These are phyloP conservation scores for Emydomyces testavorans DNA, from an alignment of 2,329 filamentous ascomycete species.

Conservation along the genomic window DNA sequence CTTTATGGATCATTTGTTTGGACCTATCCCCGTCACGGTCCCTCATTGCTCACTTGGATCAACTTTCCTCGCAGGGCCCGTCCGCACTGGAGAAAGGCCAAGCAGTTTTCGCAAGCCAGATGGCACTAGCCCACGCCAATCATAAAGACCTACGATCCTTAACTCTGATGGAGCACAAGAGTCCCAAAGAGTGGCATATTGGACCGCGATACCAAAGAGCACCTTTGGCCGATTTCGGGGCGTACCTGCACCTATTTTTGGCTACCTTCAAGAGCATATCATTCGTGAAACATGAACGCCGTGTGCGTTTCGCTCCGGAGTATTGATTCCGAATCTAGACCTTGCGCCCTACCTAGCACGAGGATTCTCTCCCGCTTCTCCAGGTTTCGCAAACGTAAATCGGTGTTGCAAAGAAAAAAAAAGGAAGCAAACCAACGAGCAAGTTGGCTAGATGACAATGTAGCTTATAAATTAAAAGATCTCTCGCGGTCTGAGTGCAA, in stretches of 20 bases:
- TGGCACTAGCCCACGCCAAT: too few relatives aligned
- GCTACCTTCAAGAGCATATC: not conserved
- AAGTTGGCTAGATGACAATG: not conserved
- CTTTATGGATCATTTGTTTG: too few relatives aligned
- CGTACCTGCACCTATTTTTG: not conserved
- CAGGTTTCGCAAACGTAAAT: not conserved
- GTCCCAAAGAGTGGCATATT: too few relatives aligned
- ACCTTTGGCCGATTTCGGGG: too few relatives aligned
- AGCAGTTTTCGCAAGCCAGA: too few relatives aligned
- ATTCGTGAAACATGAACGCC: not conserved
- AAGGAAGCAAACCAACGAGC: not conserved
- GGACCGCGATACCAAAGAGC: too few relatives aligned
- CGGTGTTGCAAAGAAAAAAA: not conserved
- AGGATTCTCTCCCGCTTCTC: not conserved
- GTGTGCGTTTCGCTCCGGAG: not conserved
- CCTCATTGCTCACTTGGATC: too few relatives aligned
- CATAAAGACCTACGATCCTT: too few relatives aligned
- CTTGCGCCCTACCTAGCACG: not conserved
- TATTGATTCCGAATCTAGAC: not conserved
- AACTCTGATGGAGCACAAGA: too few relatives aligned
- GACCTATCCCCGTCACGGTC: too few relatives aligned
- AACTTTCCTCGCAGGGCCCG: too few relatives aligned
- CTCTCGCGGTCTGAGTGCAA: not conserved
- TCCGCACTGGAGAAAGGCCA: too few relatives aligned
- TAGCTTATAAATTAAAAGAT: not conserved